Conservation (phyloP, 345 rosid genomes). For the Eucalyptus caleyi region DNA sequence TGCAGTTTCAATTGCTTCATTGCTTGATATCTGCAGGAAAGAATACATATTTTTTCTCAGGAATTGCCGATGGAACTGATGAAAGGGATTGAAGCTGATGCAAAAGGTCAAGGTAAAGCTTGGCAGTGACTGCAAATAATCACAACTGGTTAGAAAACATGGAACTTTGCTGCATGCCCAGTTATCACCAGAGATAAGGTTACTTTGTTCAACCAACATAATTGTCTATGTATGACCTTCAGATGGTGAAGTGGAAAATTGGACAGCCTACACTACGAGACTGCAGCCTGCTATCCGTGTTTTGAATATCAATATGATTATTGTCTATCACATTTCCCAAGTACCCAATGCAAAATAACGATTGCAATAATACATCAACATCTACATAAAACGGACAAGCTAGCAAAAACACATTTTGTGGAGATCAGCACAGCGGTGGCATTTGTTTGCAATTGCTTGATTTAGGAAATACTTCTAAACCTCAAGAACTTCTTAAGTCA, state of each 20-base stretch:
- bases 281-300: not conserved
- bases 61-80: not conserved
- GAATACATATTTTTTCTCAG: not conserved
- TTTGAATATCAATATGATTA: not conserved
- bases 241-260: not conserved
- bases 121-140: not conserved
- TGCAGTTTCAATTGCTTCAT: constrained; percentile 78
- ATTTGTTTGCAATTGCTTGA: not conserved
- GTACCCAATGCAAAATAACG: not conserved
- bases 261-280: not conserved
- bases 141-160: not conserved
- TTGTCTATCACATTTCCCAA: not conserved
- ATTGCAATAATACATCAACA: not conserved
- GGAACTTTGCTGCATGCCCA: not conserved
- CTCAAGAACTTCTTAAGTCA: not conserved
- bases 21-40: constrained; percentile 43
- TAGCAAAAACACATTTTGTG: not conserved
- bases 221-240: not conserved
- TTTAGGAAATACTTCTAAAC: not conserved
- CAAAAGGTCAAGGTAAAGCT: not conserved
- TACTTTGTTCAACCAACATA: not conserved
- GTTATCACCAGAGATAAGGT: not conserved
- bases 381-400: not conserved
- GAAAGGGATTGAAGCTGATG: not conserved
- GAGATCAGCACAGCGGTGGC: not conserved